Evolutionary conservation across 352 stramenopile species (phyloP).

Genomic region (Pythium volutum): DNA sequence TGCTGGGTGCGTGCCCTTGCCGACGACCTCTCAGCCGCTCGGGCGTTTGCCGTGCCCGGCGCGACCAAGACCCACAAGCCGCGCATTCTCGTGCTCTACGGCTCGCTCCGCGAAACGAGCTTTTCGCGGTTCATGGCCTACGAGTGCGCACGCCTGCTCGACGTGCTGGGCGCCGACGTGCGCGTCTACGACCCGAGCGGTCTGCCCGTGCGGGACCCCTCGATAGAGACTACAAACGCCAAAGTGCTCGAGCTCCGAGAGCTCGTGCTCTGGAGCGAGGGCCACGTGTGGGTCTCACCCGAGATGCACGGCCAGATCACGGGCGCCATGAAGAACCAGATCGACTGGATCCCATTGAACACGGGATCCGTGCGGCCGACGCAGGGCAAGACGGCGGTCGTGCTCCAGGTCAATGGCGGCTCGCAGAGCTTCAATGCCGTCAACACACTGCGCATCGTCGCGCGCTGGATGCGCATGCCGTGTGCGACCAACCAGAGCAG

Average conservation of each 20-base stretch:
- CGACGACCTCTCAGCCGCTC: conserved; percentile 20
- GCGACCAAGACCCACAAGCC: conserved; percentile 31
- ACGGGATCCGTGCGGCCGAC: conserved; percentile 57
- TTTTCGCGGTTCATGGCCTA: conserved; percentile 47
- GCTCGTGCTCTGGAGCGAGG: conserved; percentile 61
- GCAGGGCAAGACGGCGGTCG: conserved; percentile 47
- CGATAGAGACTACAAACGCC: conserved; percentile 38
- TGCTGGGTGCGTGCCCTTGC: conserved; percentile 29
- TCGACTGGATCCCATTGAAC: conserved; percentile 65
- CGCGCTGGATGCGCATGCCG: conserved; percentile 71
- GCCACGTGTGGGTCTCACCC: conserved; percentile 57
- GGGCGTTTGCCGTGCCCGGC: conserved; percentile 19
- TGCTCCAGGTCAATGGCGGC: conserved; percentile 47
- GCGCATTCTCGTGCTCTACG: conserved; percentile 58
- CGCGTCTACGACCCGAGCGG: conserved; percentile 37
- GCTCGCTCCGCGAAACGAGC: conserved; percentile 47
- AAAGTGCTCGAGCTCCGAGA: conserved; percentile 62
- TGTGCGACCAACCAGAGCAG: conserved; percentile 61
- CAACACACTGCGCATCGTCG: conserved; percentile 47
- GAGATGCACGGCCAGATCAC: conserved; percentile 70
- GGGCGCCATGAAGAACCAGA: conserved; percentile 72
- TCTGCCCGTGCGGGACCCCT: conserved; percentile 54
- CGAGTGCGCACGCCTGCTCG: conserved; percentile 60
- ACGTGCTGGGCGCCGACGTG: conserved; percentile 56
- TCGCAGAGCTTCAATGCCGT: conserved; percentile 71